A percentile compares a stretch with the other conserved stretches of the same genome.
Conservation (phyloP, 1,284 basidiomycete species). For the Porogramme epimiltina region DNA sequence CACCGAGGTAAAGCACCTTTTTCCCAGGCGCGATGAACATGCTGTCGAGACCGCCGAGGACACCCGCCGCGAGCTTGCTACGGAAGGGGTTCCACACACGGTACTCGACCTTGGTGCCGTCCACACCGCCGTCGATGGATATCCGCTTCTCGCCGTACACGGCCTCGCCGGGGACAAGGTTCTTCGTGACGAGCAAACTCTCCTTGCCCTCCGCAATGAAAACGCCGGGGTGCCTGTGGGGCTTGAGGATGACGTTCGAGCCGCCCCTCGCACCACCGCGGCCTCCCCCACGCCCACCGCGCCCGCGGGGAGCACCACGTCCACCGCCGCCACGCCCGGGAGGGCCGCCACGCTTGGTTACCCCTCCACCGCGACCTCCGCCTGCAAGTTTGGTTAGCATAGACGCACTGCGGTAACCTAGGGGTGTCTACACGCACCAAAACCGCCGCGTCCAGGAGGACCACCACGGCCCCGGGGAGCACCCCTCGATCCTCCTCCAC, state of each 20-base stretch:
- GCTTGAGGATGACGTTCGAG: slow-evolving; percentile 89
- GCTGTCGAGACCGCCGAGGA: slow-evolving; percentile 93
- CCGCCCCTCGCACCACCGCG: slow-evolving; percentile 77
- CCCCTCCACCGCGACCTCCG: slow-evolving; percentile 42
- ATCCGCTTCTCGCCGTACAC: slow-evolving; percentile 99
- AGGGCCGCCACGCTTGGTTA: slow-evolving; percentile 37
- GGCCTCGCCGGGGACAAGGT: slow-evolving; percentile 95
- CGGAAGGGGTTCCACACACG: slow-evolving; percentile 99
- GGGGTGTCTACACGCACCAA: not conserved
- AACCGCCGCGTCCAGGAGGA: slow-evolving; percentile 30
- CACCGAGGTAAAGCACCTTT: slow-evolving; percentile 98
- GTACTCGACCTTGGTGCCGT: slow-evolving; percentile 93
- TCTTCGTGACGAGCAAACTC: slow-evolving; percentile 96
- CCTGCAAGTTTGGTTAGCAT: not conserved
- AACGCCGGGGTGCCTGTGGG: slow-evolving; percentile 93
- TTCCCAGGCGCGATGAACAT: slow-evolving; percentile 94
- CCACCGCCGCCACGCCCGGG: slow-evolving; percentile 29
- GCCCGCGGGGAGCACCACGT: slow-evolving; percentile 47
- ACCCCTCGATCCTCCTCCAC: no score
- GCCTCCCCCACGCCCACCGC: slow-evolving; percentile 52
- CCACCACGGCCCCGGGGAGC: slow-evolving; percentile 26
- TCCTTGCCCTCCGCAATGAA: slow-evolving; percentile 97
- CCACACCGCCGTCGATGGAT: slow-evolving; percentile 75
- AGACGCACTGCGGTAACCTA: slow-evolving; percentile 12
- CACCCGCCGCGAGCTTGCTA: slow-evolving; percentile 95